Evolutionary conservation across 164 flowering plant species (phyloP).

Genomic region (Macadamia integrifolia): DNA sequence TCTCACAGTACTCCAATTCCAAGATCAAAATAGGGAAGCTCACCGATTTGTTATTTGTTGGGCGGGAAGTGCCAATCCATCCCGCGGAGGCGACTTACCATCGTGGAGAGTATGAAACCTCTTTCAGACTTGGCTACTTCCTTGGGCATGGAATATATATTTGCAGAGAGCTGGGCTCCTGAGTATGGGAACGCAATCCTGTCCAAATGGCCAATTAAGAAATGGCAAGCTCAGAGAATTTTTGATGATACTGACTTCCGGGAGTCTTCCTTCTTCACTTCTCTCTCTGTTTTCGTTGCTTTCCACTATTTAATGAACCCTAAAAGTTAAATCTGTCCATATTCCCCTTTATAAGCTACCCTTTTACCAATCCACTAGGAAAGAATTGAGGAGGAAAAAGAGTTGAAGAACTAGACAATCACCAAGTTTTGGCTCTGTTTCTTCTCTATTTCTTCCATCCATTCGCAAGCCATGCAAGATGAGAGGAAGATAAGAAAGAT

Average conservation of each 20-base stretch:
- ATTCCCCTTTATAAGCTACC: background rate
- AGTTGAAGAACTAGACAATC: background rate
- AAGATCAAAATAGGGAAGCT: too few species aligned
- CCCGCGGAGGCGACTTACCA: too few species aligned
- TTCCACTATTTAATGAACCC: background rate
- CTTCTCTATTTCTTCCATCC: background rate
- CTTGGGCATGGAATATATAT: slow-evolving; percentile 85
- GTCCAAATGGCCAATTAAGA: slow-evolving; percentile 87
- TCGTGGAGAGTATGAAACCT: slow-evolving; percentile 67
- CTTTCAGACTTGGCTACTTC: slow-evolving; percentile 76
- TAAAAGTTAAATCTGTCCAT: background rate
- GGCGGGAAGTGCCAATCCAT: too few species aligned
- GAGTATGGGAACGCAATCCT: slow-evolving; percentile 36
- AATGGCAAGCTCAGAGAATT: slow-evolving; percentile 73
- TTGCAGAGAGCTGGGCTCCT: slow-evolving; percentile 94
- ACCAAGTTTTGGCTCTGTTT: background rate
- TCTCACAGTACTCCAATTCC: too few species aligned
- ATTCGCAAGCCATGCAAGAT: background rate
- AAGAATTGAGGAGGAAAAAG: background rate
- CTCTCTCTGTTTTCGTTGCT: background rate
- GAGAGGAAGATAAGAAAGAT: background rate
- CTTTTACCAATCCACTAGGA: background rate
- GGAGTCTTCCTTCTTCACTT: slow-evolving; percentile 20
- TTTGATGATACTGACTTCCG: slow-evolving; percentile 84
- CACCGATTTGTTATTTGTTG: too few species aligned